Evolutionary conservation across 2,329 filamentous ascomycete species (phyloP).

Genomic region (Talaromyces verruculosus): DNA sequence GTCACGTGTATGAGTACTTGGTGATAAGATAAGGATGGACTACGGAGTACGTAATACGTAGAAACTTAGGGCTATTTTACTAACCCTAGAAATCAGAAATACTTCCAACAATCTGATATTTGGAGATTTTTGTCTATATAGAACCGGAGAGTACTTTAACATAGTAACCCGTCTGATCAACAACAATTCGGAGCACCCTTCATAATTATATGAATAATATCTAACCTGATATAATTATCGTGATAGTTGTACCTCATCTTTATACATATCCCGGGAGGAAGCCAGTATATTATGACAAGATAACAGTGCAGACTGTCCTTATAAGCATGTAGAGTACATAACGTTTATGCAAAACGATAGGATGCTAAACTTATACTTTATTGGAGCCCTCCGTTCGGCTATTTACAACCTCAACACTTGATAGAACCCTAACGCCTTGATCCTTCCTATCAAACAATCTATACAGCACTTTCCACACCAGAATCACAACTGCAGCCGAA

Average conservation of each 20-base stretch:
- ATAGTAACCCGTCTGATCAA: no score
- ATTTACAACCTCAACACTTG: not conserved
- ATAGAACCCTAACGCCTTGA: not conserved
- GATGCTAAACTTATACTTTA: not conserved
- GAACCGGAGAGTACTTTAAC: no score
- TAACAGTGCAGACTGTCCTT: no score
- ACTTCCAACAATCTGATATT: no score
- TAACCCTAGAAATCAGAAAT: not conserved
- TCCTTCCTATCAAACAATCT: conserved; percentile 14
- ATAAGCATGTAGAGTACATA: not conserved
- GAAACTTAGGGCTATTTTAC: not conserved
- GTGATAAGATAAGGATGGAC: not conserved
- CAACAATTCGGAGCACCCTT: no score
- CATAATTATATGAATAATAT: no score
- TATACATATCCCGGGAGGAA: no score
- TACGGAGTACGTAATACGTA: no score
- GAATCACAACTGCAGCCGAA: conserved; percentile 9
- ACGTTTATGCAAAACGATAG: not conserved
- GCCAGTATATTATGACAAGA: no score
- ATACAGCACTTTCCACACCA: conserved; percentile 18
- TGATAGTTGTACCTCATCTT: no score
- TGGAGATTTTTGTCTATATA: no score
- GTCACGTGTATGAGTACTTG: not conserved
- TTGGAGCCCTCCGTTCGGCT: not conserved
- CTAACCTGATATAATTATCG: no score